Conservation (phyloP, 2,329 filamentous ascomycete species). For the Arachnopeziza araneosa region DNA sequence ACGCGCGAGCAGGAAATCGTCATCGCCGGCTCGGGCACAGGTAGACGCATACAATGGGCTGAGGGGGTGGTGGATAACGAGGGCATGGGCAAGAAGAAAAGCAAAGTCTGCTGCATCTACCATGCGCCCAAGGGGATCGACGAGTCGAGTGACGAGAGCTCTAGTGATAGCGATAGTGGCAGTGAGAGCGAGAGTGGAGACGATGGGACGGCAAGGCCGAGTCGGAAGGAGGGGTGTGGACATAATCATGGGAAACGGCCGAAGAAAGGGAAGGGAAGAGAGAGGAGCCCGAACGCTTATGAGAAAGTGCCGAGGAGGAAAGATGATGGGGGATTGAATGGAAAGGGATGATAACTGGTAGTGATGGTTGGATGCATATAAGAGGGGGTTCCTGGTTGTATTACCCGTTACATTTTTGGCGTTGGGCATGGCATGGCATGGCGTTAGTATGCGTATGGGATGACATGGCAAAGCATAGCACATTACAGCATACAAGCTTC, state of each 20-base stretch:
- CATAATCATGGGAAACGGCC: conserved; percentile 30
- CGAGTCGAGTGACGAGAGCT: conserved; percentile 71
- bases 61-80: conserved; percentile 94
- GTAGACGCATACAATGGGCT: conserved; percentile 80
- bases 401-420: too few species aligned
- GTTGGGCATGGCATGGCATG: too few species aligned
- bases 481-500: too few species aligned
- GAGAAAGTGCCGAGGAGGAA: conserved; percentile 62
- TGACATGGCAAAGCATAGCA: too few species aligned
- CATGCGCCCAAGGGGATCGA: conserved; percentile 76
- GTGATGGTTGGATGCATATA: too few species aligned
- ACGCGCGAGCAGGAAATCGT: conserved; percentile 7
- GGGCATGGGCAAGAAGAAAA: conserved; percentile 86
- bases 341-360: not conserved
- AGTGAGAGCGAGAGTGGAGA: conserved; percentile 30
- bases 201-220: conserved; percentile 40
- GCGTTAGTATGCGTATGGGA: too few species aligned
- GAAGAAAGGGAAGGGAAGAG: conserved; percentile 30
- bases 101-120: conserved; percentile 99
- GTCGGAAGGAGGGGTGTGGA: conserved; percentile 17
- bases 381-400: too few species aligned
- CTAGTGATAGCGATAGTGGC: conserved; percentile 45
- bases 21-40: conserved; percentile 20
- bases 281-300: conserved; percentile 73
- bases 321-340: not conserved